Conservation (phyloP, 2,329 filamentous ascomycete species). For the Fusarium sp. region DNA sequence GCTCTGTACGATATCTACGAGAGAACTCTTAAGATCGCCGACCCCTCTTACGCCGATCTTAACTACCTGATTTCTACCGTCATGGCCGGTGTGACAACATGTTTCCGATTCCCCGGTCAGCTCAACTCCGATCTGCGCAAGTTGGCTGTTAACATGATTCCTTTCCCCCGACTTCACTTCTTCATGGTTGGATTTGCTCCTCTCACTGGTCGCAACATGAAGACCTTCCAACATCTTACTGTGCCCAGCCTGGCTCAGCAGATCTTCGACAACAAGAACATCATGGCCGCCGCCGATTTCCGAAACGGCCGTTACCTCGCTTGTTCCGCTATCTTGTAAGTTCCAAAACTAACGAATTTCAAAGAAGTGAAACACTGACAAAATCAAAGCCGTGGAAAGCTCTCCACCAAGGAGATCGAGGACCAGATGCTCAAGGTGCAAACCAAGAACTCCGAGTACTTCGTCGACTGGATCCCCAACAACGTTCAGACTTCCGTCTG, state of each 20-base stretch:
- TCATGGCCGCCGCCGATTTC: conserved; percentile 99
- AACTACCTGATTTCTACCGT: conserved; percentile 99
- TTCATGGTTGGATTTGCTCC: conserved; percentile 99
- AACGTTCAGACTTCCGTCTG: conserved; percentile 99
- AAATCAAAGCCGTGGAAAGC: conserved; percentile 83
- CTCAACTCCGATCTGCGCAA: conserved; percentile 99
- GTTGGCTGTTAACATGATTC: conserved; percentile 99
- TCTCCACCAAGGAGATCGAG: conserved; percentile 99
- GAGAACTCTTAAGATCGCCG: conserved; percentile 97
- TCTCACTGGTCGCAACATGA: conserved; percentile 83
- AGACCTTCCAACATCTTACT: conserved; percentile 96
- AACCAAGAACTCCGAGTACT: conserved; percentile 99
- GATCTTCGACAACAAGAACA: conserved; percentile 99
- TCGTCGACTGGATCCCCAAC: conserved; percentile 99
- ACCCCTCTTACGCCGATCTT: conserved; percentile 97
- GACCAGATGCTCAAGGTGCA: conserved; percentile 99
- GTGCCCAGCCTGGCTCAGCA: conserved; percentile 99
- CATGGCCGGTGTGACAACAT: conserved; percentile 99
- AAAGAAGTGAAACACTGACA: neutral
- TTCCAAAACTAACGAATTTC: conserved; percentile 31
- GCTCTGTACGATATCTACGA: conserved; percentile 99
- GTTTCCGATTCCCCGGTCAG: conserved; percentile 98
- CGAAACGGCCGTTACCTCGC: conserved; percentile 99
- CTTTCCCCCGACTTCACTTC: conserved; percentile 99
- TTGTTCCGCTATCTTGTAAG: conserved; percentile 97